phyloP scores from a whole-genome alignment of 2,329 filamentous ascomycete species.

The Alternaria viburni region DNA sequence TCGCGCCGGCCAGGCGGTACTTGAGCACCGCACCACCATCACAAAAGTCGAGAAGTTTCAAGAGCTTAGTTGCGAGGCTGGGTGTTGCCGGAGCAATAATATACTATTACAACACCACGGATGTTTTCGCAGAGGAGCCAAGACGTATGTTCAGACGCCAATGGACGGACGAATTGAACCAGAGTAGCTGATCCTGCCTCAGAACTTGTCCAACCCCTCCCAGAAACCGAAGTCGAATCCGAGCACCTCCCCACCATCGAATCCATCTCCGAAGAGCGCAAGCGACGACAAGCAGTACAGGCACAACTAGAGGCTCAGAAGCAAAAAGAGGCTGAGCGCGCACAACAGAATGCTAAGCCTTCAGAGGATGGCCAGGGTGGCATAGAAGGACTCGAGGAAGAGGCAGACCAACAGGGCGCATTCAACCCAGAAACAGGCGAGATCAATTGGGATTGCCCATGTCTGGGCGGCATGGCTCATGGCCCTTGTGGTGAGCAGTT shows the following conservation, averaged over 20 bases:
- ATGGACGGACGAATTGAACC: not conserved
- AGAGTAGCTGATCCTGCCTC: not conserved
- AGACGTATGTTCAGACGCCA: conserved; percentile 62
- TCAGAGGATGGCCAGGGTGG: conserved; percentile 34
- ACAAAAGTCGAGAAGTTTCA: conserved; percentile 79
- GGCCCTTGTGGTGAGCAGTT: conserved; percentile 97
- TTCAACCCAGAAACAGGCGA: conserved; percentile 99
- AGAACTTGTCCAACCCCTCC: conserved; percentile 40
- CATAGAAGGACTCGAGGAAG: conserved; percentile 72
- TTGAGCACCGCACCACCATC: conserved; percentile 66
- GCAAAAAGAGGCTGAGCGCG: conserved; percentile 24
- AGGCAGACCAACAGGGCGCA: conserved; percentile 85
- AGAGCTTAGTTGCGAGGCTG: conserved; percentile 75
- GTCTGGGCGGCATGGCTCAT: conserved; percentile 94
- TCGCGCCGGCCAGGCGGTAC: conserved; percentile 54
- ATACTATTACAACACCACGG: conserved; percentile 94
- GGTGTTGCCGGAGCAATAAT: conserved; percentile 76
- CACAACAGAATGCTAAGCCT: conserved; percentile 19
- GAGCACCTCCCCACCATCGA: conserved; percentile 55
- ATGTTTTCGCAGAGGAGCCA: conserved; percentile 83
- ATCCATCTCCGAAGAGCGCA: conserved; percentile 51
- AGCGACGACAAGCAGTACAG: conserved; percentile 41
- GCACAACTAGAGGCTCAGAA: conserved; percentile 39
- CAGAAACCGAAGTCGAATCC: conserved; percentile 50
- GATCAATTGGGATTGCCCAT: conserved; percentile 99